Percentiles rank a stretch among this genome's conserved stretches.
These are phyloP conservation scores for Calendula officinalis DNA, from an alignment of 129 eudicot genomes.

Conservation along the genomic window DNA sequence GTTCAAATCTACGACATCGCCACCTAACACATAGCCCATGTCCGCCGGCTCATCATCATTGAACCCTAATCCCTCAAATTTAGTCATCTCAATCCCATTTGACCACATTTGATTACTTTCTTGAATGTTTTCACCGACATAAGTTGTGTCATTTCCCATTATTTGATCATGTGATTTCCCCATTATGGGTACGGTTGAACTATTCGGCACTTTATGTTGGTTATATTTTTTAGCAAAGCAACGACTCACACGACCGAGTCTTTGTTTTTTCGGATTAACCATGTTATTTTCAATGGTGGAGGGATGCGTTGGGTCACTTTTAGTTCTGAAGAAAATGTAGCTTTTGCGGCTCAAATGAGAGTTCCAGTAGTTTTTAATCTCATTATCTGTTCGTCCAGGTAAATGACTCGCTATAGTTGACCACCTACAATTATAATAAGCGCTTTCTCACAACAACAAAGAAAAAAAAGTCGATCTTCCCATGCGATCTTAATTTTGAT, in stretches of 20 bases:
- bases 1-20: background rate
- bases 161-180: background rate
- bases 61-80: slow-evolving; percentile 3
- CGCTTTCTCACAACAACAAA: no score
- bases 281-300: background rate
- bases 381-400: slow-evolving; percentile 53
- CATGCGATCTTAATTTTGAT: no score
- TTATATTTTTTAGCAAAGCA: slow-evolving; percentile 14
- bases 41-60: slow-evolving; percentile 1
- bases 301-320: background rate
- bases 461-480: no score
- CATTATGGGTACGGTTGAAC: slow-evolving; percentile 1
- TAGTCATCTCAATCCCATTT: slow-evolving; percentile 2
- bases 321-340: background rate
- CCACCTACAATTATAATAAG: slow-evolving; percentile 28
- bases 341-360: slow-evolving; percentile 21
- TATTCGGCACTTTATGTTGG: background rate
- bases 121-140: background rate
- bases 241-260: slow-evolving; percentile 16
- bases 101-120: background rate
- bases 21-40: background rate
- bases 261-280: background rate
- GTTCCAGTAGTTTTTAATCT: slow-evolving; percentile 51
- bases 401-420: slow-evolving; percentile 42
- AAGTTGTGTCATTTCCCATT: background rate